These are phyloP conservation scores for Manihot esculenta DNA, from an alignment of 441 rosid species.

Conservation along the genomic window DNA sequence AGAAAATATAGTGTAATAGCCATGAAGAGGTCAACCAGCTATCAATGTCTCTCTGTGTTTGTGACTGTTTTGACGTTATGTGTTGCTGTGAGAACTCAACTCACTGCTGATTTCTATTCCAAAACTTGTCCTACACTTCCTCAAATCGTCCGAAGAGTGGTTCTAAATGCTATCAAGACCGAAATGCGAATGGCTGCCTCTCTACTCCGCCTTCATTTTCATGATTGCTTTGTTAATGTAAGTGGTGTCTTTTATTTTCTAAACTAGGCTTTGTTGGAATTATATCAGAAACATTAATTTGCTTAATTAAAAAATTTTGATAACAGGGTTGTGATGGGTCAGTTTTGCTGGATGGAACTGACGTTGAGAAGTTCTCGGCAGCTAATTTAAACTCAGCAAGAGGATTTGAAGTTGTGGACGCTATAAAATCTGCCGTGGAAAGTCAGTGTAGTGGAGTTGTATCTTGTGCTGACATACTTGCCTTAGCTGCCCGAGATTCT, in stretches of 20 bases:
- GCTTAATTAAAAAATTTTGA: not conserved
- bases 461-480: conserved; percentile 63
- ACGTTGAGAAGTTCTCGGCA: conserved; percentile 42
- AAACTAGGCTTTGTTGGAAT: too few species aligned
- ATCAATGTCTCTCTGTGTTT: not conserved
- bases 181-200: conserved; percentile 83
- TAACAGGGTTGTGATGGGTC: conserved; percentile 74
- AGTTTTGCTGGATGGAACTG: conserved; percentile 45
- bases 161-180: conserved; percentile 47
- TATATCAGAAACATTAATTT: too few species aligned
- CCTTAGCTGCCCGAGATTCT: conserved; percentile 54
- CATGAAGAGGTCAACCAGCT: conserved; percentile 4
- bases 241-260: too few species aligned
- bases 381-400: conserved; percentile 35
- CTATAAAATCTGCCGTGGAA: conserved; percentile 53
- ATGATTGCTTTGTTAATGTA: conserved; percentile 87
- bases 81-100: conserved; percentile 10
- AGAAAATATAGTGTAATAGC: not conserved
- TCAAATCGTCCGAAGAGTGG: conserved; percentile 44
- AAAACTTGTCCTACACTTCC: conserved; percentile 52
- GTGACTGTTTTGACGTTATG: not conserved
- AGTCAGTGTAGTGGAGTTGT: conserved; percentile 54
- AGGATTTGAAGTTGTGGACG: conserved; percentile 51
- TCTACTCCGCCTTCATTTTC: conserved; percentile 75
- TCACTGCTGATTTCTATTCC: conserved; percentile 23